phyloP scores from a whole-genome alignment of 441 rosid genomes.

The Codiaeum variegatum region DNA sequence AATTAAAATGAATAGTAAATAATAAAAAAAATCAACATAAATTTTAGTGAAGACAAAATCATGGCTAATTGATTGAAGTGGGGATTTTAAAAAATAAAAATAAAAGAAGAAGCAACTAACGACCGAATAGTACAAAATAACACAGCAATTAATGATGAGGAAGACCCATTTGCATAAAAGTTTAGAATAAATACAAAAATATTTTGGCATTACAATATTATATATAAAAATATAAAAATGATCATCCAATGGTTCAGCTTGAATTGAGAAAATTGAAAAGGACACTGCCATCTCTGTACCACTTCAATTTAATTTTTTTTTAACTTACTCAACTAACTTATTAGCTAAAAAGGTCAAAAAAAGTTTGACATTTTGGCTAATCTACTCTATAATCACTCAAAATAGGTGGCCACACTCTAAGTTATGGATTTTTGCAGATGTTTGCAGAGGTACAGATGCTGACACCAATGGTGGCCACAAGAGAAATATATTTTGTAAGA shows the following conservation, averaged over 20 bases:
- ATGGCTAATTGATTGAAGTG: not conserved
- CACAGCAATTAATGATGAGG: not conserved
- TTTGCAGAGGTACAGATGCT: conserved; percentile 94
- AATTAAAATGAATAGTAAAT: too few relatives aligned
- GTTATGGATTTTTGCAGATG: too few relatives aligned
- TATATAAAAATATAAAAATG: too few relatives aligned
- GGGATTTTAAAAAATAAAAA: not conserved
- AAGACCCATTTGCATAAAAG: not conserved
- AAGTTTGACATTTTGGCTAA: not conserved
- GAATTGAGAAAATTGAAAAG: not conserved
- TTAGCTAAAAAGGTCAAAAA: conserved; percentile 1
- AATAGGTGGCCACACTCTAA: too few relatives aligned
- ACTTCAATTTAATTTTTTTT: not conserved
- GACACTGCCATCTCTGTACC: not conserved
- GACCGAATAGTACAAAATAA: not conserved
- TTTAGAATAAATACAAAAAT: not conserved
- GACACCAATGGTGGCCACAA: conserved; percentile 82
- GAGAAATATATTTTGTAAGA: conserved; percentile 88
- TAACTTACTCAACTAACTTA: not conserved
- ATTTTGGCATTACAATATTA: not conserved
- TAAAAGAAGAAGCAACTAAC: not conserved
- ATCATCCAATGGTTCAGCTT: not conserved
- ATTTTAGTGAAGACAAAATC: conserved; percentile 16
- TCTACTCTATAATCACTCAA: too few relatives aligned
- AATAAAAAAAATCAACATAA: not conserved